These are phyloP conservation scores for Ilyonectria destructans DNA, from an alignment of 2,329 filamentous ascomycete species.

Conservation along the genomic window DNA sequence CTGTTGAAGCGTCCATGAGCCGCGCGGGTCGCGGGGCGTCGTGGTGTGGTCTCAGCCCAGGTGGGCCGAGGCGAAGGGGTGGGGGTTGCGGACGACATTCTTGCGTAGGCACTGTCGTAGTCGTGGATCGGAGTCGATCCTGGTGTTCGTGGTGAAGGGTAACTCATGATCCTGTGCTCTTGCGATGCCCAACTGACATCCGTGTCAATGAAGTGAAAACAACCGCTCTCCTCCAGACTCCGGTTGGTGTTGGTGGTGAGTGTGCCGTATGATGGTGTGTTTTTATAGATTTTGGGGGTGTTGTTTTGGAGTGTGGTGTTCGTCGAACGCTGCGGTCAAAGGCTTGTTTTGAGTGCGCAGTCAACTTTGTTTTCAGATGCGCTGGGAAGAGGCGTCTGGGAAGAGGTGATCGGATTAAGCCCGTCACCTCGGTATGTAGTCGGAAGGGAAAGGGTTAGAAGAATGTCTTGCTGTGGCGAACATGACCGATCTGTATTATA, in stretches of 20 bases:
- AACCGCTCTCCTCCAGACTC: conserved; percentile 50
- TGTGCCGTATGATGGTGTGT: conserved; percentile 10
- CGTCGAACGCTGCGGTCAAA: conserved; percentile 45
- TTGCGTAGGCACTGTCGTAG: conserved; percentile 65
- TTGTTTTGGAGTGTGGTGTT: conserved; percentile 36
- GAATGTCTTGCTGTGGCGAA: conserved; percentile 70
- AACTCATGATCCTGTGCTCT: conserved; percentile 60
- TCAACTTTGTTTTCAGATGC: conserved; percentile 43
- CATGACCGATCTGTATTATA: conserved; percentile 63
- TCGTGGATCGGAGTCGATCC: conserved; percentile 66
- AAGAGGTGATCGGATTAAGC: conserved; percentile 63
- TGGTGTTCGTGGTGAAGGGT: conserved; percentile 58
- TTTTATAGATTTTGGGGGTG: conserved; percentile 55
- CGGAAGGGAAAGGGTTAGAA: conserved; percentile 71
- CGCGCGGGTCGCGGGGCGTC: conserved; percentile 70
- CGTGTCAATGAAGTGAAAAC: conserved; percentile 40
- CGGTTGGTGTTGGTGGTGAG: conserved; percentile 42
- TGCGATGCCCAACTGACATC: conserved; percentile 54
- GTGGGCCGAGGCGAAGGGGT: conserved; percentile 71
- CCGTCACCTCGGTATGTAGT: conserved; percentile 76
- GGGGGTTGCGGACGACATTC: conserved; percentile 69
- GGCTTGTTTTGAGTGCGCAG: conserved; percentile 36
- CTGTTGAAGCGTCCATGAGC: conserved; percentile 57
- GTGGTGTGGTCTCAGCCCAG: conserved; percentile 65
- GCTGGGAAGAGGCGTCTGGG: conserved; percentile 58